Evolutionary conservation across 805 yeast genomes (phyloP).

Genomic region (Starmerella davenportii): DNA sequence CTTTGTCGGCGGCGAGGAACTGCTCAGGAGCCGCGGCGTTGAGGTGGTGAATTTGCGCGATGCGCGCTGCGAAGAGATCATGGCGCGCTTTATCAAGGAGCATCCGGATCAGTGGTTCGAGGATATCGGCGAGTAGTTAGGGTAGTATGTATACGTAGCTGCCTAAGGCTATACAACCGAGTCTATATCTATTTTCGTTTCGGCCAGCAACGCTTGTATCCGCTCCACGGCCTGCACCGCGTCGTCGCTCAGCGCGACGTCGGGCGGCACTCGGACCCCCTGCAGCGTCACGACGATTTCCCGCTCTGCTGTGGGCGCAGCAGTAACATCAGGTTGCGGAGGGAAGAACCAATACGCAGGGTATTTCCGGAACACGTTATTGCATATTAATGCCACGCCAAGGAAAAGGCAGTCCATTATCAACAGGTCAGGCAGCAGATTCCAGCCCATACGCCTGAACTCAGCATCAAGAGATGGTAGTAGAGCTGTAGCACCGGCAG

Average conservation of each 20-base stretch:
- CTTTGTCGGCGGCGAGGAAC: constrained; percentile 69
- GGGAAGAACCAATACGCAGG: constrained; percentile 34
- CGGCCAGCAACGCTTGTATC: too few species aligned
- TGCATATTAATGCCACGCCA: constrained; percentile 33
- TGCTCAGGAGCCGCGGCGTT: constrained; percentile 47
- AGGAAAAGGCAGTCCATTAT: constrained; percentile 33
- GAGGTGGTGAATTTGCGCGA: constrained; percentile 23
- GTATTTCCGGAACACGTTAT: constrained; percentile 35
- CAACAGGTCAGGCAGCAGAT: constrained; percentile 40
- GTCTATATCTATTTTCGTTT: too few species aligned
- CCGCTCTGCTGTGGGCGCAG: too few species aligned
- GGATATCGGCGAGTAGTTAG: constrained; percentile 23
- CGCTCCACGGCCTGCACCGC: too few species aligned
- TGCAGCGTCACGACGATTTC: too few species aligned
- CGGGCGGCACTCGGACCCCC: too few species aligned
- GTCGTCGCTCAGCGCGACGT: too few species aligned
- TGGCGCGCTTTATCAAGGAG: constrained; percentile 57
- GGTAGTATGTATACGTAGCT: too few species aligned
- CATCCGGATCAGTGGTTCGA: constrained; percentile 26
- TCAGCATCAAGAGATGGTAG: constrained; percentile 34
- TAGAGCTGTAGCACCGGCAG: constrained; percentile 53
- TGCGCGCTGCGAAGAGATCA: constrained; percentile 32
- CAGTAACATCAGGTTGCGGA: background rate
- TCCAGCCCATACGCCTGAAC: constrained; percentile 41
- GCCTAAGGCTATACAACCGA: too few species aligned